phyloP scores from a whole-genome alignment of 805 yeast species.

The Candida golubevii region DNA sequence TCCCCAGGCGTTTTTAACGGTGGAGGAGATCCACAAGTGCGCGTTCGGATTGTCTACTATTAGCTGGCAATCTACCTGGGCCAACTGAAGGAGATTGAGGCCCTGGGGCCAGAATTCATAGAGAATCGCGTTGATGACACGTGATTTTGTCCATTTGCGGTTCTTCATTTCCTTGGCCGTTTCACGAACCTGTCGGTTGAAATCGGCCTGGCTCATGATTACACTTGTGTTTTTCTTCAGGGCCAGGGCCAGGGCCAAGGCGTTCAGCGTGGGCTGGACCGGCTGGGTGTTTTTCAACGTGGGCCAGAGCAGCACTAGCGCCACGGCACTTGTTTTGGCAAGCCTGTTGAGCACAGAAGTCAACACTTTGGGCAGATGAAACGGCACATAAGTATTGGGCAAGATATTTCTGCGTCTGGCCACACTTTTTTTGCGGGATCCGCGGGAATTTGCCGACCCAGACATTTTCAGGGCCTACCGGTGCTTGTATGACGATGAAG shows the following conservation, averaged over 20 bases:
- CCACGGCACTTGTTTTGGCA: constrained; percentile 30
- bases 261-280: constrained; percentile 4
- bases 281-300: constrained; percentile 25
- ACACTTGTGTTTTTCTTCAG: background rate
- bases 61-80: constrained; percentile 66
- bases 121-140: constrained; percentile 42
- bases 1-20: constrained; percentile 35
- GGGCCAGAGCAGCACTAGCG: constrained; percentile 34
- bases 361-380: constrained; percentile 20
- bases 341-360: constrained; percentile 23
- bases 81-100: constrained; percentile 57
- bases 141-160: constrained; percentile 23
- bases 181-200: constrained; percentile 7
- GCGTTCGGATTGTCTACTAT: constrained; percentile 54
- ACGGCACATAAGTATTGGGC: constrained; percentile 39
- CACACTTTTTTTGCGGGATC: background rate
- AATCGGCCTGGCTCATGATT: constrained; percentile 5
- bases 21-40: constrained; percentile 46
- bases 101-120: constrained; percentile 53
- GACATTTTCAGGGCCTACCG: background rate
- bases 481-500: too few relatives aligned
- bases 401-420: constrained; percentile 25
- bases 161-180: constrained; percentile 10
- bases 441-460: background rate
- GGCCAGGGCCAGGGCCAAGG: too few relatives aligned